A percentile compares a stretch with the other conserved stretches of the same genome.
Evolutionary conservation across 75 land plant genomes (phyloP).

Genomic region (Ceratopteris richardii): DNA sequence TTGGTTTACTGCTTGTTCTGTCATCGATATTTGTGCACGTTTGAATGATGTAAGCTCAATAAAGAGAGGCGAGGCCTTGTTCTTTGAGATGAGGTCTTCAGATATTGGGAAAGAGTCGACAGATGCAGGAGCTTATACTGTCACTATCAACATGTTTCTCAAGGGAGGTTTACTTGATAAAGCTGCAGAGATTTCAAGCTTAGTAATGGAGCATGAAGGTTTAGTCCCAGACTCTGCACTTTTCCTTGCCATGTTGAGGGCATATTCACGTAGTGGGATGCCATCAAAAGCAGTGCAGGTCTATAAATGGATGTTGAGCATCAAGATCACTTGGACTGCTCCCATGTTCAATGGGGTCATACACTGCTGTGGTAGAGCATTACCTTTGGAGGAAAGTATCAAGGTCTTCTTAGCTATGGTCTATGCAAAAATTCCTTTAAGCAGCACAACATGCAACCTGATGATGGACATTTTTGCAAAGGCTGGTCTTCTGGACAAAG

Average conservation of each 20-base stretch:
- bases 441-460: slow-evolving; percentile 57
- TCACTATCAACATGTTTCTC: slow-evolving; percentile 65
- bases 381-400: slow-evolving; percentile 72
- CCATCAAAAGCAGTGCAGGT: slow-evolving; percentile 42
- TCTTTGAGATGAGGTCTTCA: slow-evolving; percentile 1
- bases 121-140: slow-evolving; percentile 41
- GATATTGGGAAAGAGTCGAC: background rate
- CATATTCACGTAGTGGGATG: slow-evolving; percentile 55
- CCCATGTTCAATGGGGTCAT: slow-evolving; percentile 80
- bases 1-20: slow-evolving; percentile 53
- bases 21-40: slow-evolving; percentile 59
- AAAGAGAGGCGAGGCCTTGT: background rate
- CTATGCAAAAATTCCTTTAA: slow-evolving; percentile 38
- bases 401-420: slow-evolving; percentile 68
- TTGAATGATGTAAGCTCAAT: slow-evolving; percentile 26
- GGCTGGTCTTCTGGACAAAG: slow-evolving; percentile 55
- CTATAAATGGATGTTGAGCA: slow-evolving; percentile 48
- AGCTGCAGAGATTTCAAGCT: slow-evolving; percentile 48
- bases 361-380: slow-evolving; percentile 69
- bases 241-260: slow-evolving; percentile 67
- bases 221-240: slow-evolving; percentile 59
- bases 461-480: slow-evolving; percentile 75
- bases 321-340: slow-evolving; percentile 49
- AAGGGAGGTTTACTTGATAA: slow-evolving; percentile 47
- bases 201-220: slow-evolving; percentile 47